phyloP scores from a whole-genome alignment of 306 rosid species.

The Trifolium subterraneum region DNA sequence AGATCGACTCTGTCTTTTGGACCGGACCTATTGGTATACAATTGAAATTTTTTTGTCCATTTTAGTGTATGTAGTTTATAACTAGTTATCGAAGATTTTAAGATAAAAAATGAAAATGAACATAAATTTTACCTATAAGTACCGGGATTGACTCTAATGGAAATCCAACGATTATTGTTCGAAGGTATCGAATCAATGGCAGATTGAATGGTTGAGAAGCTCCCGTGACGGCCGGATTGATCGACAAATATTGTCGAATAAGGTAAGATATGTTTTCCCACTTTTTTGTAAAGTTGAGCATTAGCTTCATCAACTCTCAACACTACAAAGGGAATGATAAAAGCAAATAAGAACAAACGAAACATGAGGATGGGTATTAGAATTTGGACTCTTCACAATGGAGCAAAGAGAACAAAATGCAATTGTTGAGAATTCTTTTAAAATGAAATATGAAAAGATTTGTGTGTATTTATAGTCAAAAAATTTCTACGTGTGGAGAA shows the following conservation, averaged over 20 bases:
- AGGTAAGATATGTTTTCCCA: conserved; percentile 36
- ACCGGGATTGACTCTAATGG: conserved; percentile 62
- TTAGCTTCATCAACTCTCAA: conserved; percentile 31
- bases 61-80: too few species aligned
- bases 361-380: conserved; percentile 12
- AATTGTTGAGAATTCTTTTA: neutral
- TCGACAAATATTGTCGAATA: conserved; percentile 53
- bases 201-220: conserved; percentile 71
- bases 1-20: too few species aligned
- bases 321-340: conserved; percentile 32
- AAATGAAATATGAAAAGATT: neutral
- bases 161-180: conserved; percentile 59
- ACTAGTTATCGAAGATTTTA: too few species aligned
- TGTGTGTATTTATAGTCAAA: conserved; percentile 19
- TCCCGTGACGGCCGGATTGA: conserved; percentile 44
- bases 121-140: conserved; percentile 58
- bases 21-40: too few species aligned
- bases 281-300: conserved; percentile 41
- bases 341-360: conserved; percentile 15
- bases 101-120: neutral
- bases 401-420: neutral
- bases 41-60: too few species aligned
- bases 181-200: conserved; percentile 76
- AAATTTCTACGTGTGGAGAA: neutral
- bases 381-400: neutral